Evolutionary conservation across 1,139 yeast species (phyloP), one percentile per base, ranked within the genome.

Genomic region (Spathaspora sp.): DNA sequence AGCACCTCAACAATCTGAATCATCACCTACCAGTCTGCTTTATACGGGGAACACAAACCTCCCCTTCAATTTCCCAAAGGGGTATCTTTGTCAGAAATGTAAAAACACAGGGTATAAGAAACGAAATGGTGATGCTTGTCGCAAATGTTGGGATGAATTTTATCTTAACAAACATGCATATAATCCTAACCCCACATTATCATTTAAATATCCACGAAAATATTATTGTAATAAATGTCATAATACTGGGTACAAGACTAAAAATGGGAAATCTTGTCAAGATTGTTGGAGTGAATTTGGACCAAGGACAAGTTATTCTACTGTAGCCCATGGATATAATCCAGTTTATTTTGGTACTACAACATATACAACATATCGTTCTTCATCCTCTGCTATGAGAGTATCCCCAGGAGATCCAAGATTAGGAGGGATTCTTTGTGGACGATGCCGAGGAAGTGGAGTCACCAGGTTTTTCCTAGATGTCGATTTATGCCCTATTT

Each of bases 361-460:
- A 10, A 47, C 61, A 34, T 52, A 57, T 47, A 25, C 49, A 38
- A 43, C 55, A 53, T n/a, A 20, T 20, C 4, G 47, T 43, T 7
- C 43, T 42, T 24, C 48, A 46, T 11, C 48, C 16, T 48, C 53
- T 7, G 51, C 52, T 0, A 43, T 78, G 9, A 67, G 80, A 27
- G 86, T 87, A 1, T 64, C 59, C 9, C 96, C 96, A 0, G 96
- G 96, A 1, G 96, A 89, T 55, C 95, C 96, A 0, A 63, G 91
- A 20, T 68, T 89, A 10, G 97, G 97, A 0, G 97, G 97, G 1
- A 63, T 74, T 1, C 57, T 85, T 5, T 90, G 97, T 66, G 91
- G 91, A 0, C 66, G 82, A 45, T 90, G 97, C 57, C 63, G 89
- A 43, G 96, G 96, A 1, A 52, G 77, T 0, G 96, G 97, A 0